Evolutionary conservation across 495 filamentous ascomycete species (phyloP).

Genomic region (Achaetomiella virescens): DNA sequence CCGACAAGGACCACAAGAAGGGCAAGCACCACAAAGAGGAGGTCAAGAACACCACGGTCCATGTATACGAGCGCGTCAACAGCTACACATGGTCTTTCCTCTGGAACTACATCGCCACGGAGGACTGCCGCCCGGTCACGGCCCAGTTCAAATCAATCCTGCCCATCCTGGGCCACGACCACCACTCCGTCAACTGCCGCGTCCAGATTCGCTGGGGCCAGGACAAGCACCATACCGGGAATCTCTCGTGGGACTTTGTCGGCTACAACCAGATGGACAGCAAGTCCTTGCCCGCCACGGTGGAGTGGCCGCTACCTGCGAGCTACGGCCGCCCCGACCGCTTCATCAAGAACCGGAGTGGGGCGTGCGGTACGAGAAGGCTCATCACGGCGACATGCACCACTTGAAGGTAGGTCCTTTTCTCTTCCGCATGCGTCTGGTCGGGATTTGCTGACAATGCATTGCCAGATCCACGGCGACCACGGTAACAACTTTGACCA

Average conservation of each 20-base stretch:
- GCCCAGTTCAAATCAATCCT: background rate
- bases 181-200: constrained; percentile 1
- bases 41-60: too few species aligned
- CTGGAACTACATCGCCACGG: constrained; percentile 11
- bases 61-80: background rate
- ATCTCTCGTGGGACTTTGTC: background rate
- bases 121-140: constrained; percentile 1
- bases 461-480: background rate
- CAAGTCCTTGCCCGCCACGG: background rate
- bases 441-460: background rate
- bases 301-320: constrained; percentile 2
- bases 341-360: background rate
- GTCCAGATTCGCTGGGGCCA: background rate
- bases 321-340: background rate
- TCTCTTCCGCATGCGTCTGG: background rate
- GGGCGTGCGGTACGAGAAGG: background rate
- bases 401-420: background rate
- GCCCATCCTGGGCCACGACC: background rate
- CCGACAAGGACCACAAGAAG: background rate
- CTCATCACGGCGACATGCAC: background rate
- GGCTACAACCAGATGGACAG: background rate
- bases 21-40: too few species aligned
- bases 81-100: constrained; percentile 4
- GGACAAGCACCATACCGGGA: background rate
- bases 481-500: background rate